Base-by-base conservation (phyloP, 2,329 filamentous ascomycete genomes). In the Pyrenochaeta sp. region DNA sequence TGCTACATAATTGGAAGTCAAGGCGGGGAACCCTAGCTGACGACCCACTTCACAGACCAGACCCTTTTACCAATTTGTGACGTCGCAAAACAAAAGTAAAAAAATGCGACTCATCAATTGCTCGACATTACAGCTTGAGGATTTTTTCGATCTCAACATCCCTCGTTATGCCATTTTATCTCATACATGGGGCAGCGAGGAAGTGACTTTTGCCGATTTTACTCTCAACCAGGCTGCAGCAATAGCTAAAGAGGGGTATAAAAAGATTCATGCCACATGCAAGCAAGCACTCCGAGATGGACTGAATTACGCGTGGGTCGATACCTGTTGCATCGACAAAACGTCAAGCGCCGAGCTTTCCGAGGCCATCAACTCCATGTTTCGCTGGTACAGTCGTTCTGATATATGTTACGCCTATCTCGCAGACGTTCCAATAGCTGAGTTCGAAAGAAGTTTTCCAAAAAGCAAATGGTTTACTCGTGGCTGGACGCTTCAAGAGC, bases 121-220 rank as follows among this genome's bases (percentile, higher is more conserved):
- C 17, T 9, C 35, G 12, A 37, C 35, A 21, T 12, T 29, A n/a
- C 39, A 29, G 20, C 39, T 41, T 15, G 3, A 29, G 2, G 39
- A 41, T 4, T 41, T 41, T 20, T 27, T 15, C 11, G 23, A 14
- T 12, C 33, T 4, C 20, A n/a, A 61, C 27, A 50, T 60, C 31
- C 63, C 61, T 4, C 30, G 46, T 20, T 67, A 68, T 42, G 62
- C 60, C 17, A 64, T 64, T 9, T 39, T 65, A 3, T 67, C 64
- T 6, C 64, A 67, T 39, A 65, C 61, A 2, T 67, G 62, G 64
- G 60, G 60, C 12, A 11, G 37, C 7, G 58, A 63, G 12, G 62
- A 67, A 41, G 50, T 67, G n/a, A 58, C 54, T 6, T 62, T 56
- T 42, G 54, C 61, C 35, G 61, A 66, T 10, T 45, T 61, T 17